These are phyloP conservation scores for Rhynchosporium agropyri DNA, from an alignment of 2,329 filamentous ascomycete species.

Conservation along the genomic window DNA sequence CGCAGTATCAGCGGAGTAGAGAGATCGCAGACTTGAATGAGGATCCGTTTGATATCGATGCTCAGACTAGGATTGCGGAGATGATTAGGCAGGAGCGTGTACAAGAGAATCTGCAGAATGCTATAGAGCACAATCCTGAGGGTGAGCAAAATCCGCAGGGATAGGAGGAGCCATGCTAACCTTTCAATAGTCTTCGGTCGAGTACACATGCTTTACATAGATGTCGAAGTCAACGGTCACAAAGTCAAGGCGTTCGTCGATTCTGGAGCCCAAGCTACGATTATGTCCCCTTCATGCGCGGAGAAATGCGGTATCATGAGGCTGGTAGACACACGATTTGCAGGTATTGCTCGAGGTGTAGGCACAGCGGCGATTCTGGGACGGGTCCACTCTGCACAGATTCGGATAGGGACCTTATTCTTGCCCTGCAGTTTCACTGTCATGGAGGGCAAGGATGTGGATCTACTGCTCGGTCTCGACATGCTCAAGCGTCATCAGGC, in stretches of 20 bases:
- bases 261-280: slow-evolving; percentile 95
- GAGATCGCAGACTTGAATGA: slow-evolving; percentile 86
- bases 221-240: slow-evolving; percentile 90
- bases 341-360: slow-evolving; percentile 89
- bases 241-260: slow-evolving; percentile 96
- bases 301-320: slow-evolving; percentile 95
- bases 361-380: slow-evolving; percentile 94
- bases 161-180: background rate
- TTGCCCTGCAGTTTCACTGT: slow-evolving; percentile 96
- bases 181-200: slow-evolving; percentile 77
- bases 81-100: slow-evolving; percentile 95
- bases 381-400: slow-evolving; percentile 91
- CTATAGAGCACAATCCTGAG: slow-evolving; percentile 96
- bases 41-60: slow-evolving; percentile 91
- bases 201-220: slow-evolving; percentile 95
- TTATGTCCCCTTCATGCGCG: slow-evolving; percentile 95
- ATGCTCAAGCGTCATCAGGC: slow-evolving; percentile 98
- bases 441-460: slow-evolving; percentile 98
- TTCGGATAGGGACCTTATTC: slow-evolving; percentile 86
- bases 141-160: slow-evolving; percentile 56
- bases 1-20: slow-evolving; percentile 75
- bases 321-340: slow-evolving; percentile 88
- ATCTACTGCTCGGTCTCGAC: slow-evolving; percentile 88
- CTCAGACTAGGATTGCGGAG: slow-evolving; percentile 90
- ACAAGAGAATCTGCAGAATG: slow-evolving; percentile 93